A percentile compares a stretch with the other conserved stretches of the same genome.
phyloP scores from a whole-genome alignment of 2,329 filamentous ascomycete species.

The Diaporthe velutina region DNA sequence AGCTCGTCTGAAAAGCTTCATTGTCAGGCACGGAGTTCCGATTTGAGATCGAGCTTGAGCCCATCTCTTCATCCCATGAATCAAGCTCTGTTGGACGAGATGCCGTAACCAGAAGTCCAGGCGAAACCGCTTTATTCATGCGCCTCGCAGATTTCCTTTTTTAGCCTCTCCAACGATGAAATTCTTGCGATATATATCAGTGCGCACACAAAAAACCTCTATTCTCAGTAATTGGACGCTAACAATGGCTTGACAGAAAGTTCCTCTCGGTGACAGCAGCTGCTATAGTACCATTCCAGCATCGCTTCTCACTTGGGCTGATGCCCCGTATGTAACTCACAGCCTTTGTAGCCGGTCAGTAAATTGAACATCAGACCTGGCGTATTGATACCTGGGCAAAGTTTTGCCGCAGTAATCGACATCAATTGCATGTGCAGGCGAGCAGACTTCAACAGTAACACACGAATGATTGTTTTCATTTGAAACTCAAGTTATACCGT shows the following conservation, averaged over 20 bases:
- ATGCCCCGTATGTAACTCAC: background rate
- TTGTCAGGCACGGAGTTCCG: background rate
- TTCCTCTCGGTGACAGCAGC: background rate
- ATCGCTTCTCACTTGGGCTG: background rate
- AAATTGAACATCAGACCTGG: background rate
- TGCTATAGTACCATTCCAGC: background rate
- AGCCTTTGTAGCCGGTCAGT: background rate
- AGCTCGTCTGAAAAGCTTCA: background rate
- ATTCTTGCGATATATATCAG: background rate
- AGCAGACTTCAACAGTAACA: background rate
- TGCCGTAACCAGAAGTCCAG: background rate
- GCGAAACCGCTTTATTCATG: conserved; percentile 9
- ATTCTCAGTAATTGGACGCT: background rate
- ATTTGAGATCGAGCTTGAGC: background rate
- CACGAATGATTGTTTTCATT: background rate
- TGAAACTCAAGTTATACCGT: background rate
- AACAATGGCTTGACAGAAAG: background rate
- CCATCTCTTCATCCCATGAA: background rate
- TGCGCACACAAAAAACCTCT: background rate
- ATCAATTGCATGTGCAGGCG: background rate
- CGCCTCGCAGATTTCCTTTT: background rate
- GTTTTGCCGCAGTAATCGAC: background rate
- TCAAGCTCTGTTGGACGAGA: conserved; percentile 11
- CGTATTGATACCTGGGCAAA: background rate
- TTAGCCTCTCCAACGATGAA: background rate